Base-by-base conservation (phyloP, 371 early-diverging fungal genomes). In the Synchytrium microbalum region DNA sequence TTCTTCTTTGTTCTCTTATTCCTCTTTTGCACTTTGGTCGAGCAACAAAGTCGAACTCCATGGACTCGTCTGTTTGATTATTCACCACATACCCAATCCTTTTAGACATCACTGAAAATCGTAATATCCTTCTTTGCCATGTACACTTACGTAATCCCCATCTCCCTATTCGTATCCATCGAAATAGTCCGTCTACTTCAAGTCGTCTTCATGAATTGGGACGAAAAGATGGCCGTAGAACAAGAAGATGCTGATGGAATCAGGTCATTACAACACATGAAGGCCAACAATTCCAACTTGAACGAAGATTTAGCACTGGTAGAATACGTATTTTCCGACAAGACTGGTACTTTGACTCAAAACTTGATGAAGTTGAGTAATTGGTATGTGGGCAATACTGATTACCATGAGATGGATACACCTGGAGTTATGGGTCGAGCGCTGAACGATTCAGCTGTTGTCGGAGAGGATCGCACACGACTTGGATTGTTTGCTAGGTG, bases 291-390 rank as follows among this genome's bases (percentile, higher is more conserved):
- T 73, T 67, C 73, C 54, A 77, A 75, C 56, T 70, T 86, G 65
- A 80, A 83, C n/a, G 99, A 99, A 76, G 99, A 99, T 72, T 84
- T 99, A 0, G 99, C 99, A 1, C 83, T 97, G 26, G 90, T 99
- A 25, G 92, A 93, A 60, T 99, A 98, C 73, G 73, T 99, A 14
- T 74, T 99, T 61, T 90, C 95, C 1, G 99, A 99, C 72, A 99
- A 99, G 70, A 99, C 99, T 1, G 99, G 99, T 8, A 99, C 99
- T 8, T 73, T 99, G 68, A 99, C 99, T n/a, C 84, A 95, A 71
- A 99, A 99, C 74, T 92, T 90, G 86, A 69, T 29, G 24, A 95
- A 93, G 66, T 82, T 99, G 64, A 95, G 94, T 72, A 92, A 93
- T 67, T 71, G 99, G 52, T 98, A 99, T 68, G 88, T 99, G 87